Base-by-base conservation (phyloP, 2,329 filamentous ascomycete genomes). In the Herpotrichia juniperi region DNA sequence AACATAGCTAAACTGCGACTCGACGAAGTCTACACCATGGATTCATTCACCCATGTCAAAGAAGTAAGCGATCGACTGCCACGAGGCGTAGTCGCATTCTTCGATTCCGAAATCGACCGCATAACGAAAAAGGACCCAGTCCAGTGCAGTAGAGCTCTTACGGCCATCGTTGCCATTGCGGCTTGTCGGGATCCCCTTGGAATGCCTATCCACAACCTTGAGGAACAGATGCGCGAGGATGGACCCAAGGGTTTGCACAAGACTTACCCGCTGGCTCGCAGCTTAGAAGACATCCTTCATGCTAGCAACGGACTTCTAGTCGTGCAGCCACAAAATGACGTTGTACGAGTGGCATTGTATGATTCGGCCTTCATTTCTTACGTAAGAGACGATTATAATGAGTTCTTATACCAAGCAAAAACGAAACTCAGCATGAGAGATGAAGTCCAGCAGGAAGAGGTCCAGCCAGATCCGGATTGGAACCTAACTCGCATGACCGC, bases 1-100 rank as follows among this genome's bases (percentile, higher is more conserved):
- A 46, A 42, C 2, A 42, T 62, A 22, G 58, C 61, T 3, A 59
- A 53, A 49, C 50, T 54, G 32, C 49, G 58, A 42, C 46, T 64
- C 3, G 61, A 64, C 30, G 34, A 58, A 7, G 17, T 62, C 3
- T 54, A 62, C 42, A 54, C 42, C 3, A 42, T 46, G 31, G 51
- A 54, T 4, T 58, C 57, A 1, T 34, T 58, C 10, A 52, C 57
- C 7, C 44, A 49, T 8, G 26, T 58, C 11, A 42, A 51, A 14
- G 42, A 46, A 21, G 43, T 46, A n/a, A 32, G 47, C 42, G 53
- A 64, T 22, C 52, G 54, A 51, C 51, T 64, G 1, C 62, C 62
- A 11, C 31, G 48, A 3, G 58, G 54, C 14, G 58, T 64, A 11
- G 25, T 59, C 9, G 47, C 53, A 17, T 28, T 63, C 19, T 63